Base-by-base conservation (phyloP, 768 basidiomycete genomes). In the Rickenella mellea region DNA sequence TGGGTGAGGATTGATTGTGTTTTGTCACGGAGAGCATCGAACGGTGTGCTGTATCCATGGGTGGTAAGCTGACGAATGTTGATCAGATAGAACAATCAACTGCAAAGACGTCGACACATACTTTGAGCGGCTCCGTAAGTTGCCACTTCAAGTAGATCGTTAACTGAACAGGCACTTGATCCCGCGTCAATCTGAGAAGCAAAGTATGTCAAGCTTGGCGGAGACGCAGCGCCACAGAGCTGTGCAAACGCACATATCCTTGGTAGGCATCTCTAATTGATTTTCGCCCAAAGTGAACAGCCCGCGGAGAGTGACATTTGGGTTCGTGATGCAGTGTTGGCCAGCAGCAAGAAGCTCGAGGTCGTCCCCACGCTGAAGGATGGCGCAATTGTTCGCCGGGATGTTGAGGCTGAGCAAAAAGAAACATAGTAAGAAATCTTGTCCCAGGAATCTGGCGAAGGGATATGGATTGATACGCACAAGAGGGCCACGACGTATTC, bases 71-170 rank as follows among this genome's bases (percentile, higher is more conserved):
- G 30, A 14, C 32, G 22, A 7, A 20, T 9, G 36, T 29, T 22
- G 15, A 30, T 35, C 6, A 40, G 19, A 15, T 35, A 6, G 22
- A 8, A 14, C 27, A 6, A 4, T 19, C 11, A 28, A 27, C 17
- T 17, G 5, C 49, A 27, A 42, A 22, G 29, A 26, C 38, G 10
- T 20, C 30, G 12, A 31, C 4, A 33, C 45, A 40, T 30, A 67
- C 68, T 55, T 71, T 71, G 11, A 77, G 62, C 20, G 74, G 76
- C 41, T 73, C 69, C 22, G 62, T 56, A 24, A 77, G 55, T 44
- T 76, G 73, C 83, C 83, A 90, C 58, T 89, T 87, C 39, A 90
- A 68, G 55, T 88, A 90, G 47, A 90, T 80, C 4, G 80, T 86
- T 57, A 89, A 62, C 61, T 79, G 76, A 46, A 88, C 87, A 21